phyloP scores from a whole-genome alignment of 345 rosid genomes.

The Citrus inodora region DNA sequence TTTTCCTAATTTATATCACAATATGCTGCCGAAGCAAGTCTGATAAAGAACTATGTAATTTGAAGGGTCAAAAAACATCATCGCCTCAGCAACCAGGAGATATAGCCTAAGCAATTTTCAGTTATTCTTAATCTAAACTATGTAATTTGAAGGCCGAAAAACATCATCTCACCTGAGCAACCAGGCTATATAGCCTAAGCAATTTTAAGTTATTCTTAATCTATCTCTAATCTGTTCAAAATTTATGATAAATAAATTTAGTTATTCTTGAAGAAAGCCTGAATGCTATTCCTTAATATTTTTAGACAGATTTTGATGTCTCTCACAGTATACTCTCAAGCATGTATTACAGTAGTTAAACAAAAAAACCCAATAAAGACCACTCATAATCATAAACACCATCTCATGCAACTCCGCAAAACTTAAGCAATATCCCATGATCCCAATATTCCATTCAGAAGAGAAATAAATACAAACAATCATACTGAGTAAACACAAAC shows the following conservation, averaged over 20 bases:
- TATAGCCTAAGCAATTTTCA: background rate
- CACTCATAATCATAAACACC: too few relatives aligned
- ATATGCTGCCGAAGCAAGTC: background rate
- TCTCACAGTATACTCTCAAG: background rate
- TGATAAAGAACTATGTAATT: background rate
- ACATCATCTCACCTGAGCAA: background rate
- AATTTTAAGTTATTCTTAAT: background rate
- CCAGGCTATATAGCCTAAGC: background rate
- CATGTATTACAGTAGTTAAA: background rate
- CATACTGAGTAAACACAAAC: background rate
- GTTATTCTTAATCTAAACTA: background rate
- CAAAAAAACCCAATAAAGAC: background rate
- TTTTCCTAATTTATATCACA: background rate
- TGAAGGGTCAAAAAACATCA: background rate
- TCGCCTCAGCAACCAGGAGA: background rate
- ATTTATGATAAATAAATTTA: background rate
- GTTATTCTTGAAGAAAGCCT: background rate
- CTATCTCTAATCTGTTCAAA: background rate
- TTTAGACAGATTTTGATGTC: background rate
- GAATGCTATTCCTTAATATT: background rate
- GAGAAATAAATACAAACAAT: slow-evolving; percentile 5
- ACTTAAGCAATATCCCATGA: background rate
- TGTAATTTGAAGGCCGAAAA: background rate
- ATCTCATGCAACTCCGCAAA: background rate
- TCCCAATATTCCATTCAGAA: background rate